Percentiles rank a stretch among this genome's conserved stretches.
Conservation (phyloP, 2,329 filamentous ascomycete species). For the Cadophora luteo-olivacea region DNA sequence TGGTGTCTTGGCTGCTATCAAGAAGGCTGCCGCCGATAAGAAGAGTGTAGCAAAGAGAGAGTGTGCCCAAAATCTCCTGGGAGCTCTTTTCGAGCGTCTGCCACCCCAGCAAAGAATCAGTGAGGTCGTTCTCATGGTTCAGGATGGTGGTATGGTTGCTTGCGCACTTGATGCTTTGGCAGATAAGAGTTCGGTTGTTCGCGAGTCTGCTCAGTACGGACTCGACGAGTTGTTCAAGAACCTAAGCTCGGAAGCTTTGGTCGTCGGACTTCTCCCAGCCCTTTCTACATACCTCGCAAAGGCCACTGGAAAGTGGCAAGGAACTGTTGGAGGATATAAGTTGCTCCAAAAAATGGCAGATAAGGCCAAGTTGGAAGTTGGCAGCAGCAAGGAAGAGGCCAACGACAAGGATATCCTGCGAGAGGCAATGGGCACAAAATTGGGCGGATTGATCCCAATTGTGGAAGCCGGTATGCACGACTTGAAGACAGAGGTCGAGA, state of each 20-base stretch:
- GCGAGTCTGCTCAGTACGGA: conserved; percentile 92
- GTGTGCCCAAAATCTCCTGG: conserved; percentile 92
- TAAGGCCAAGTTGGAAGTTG: conserved; percentile 86
- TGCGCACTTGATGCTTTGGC: conserved; percentile 83
- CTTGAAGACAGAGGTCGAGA: conserved; percentile 85
- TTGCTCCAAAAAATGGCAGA: conserved; percentile 93
- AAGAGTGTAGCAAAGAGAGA: conserved; percentile 87
- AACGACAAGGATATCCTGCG: conserved; percentile 87
- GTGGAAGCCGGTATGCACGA: conserved; percentile 97
- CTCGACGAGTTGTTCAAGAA: conserved; percentile 86
- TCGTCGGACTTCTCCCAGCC: conserved; percentile 80
- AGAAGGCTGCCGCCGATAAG: conserved; percentile 88
- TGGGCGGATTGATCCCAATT: conserved; percentile 87
- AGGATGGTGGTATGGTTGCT: conserved; percentile 76
- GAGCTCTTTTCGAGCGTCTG: conserved; percentile 91
- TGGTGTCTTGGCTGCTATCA: conserved; percentile 66
- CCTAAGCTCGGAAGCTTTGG: conserved; percentile 81
- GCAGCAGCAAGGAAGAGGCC: conserved; percentile 80
- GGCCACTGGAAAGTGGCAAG: conserved; percentile 95
- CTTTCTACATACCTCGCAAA: conserved; percentile 79
- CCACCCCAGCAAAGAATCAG: conserved; percentile 77
- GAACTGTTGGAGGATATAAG: conserved; percentile 84
- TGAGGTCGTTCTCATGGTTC: conserved; percentile 82
- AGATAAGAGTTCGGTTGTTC: conserved; percentile 88
- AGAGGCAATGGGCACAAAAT: conserved; percentile 86